Conservation (phyloP, 352 stramenopile genomes). For the Globisporangium parvum region DNA sequence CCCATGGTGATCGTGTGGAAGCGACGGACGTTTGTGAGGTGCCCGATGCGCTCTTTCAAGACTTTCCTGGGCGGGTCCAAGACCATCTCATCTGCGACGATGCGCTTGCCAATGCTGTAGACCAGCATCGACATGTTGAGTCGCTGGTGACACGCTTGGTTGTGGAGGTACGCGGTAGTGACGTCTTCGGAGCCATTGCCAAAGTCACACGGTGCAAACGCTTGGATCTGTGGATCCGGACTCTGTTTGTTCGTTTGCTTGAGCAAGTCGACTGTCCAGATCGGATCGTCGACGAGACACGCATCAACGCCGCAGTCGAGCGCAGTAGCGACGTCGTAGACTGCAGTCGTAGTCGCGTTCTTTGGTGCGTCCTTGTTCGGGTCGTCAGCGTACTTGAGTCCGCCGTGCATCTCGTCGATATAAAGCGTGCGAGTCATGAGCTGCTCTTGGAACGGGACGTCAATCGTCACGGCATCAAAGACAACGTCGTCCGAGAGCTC, state of each 20-base stretch:
- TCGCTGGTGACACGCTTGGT: slow-evolving; percentile 15
- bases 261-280: slow-evolving; percentile 7
- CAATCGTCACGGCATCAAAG: slow-evolving; percentile 36
- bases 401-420: slow-evolving; percentile 5
- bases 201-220: slow-evolving; percentile 28
- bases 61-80: slow-evolving; percentile 1
- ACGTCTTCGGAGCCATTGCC: slow-evolving; percentile 23
- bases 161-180: slow-evolving; percentile 24
- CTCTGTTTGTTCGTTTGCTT: not conserved
- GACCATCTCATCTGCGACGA: slow-evolving; percentile 29
- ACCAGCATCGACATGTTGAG: slow-evolving; percentile 39
- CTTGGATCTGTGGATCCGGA: slow-evolving; percentile 28
- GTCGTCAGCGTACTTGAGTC: slow-evolving; percentile 5
- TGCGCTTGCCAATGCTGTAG: slow-evolving; percentile 33
- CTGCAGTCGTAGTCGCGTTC: not conserved
- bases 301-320: slow-evolving; percentile 21
- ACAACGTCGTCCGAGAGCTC: slow-evolving; percentile 22
- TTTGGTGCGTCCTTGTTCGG: not conserved
- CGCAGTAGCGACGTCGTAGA: slow-evolving; percentile 11
- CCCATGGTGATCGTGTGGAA: slow-evolving; percentile 44
- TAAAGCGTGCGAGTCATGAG: slow-evolving; percentile 10
- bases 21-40: slow-evolving; percentile 31
- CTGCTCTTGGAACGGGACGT: slow-evolving; percentile 27
- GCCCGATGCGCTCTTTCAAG: slow-evolving; percentile 11
- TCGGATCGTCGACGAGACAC: slow-evolving; percentile 23